A percentile compares a stretch with the other conserved stretches of the same genome.
Conservation (phyloP, 2,329 filamentous ascomycete species). For the Paecilomyces niveus region DNA sequence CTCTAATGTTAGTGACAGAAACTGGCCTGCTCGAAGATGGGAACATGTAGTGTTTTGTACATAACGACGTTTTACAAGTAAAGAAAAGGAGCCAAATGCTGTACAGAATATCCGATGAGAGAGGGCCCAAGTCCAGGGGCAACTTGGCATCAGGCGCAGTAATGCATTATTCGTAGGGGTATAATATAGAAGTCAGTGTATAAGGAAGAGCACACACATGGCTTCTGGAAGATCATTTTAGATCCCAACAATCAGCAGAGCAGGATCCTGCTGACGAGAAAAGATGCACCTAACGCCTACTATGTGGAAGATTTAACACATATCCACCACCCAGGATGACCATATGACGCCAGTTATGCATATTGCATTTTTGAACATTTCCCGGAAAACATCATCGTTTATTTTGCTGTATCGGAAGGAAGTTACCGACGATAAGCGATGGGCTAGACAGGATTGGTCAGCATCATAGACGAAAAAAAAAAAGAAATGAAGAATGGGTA, state of each 20-base stretch:
- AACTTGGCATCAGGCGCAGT: background rate
- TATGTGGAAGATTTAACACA: constrained; percentile 4
- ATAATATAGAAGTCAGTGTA: background rate
- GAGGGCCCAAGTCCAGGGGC: background rate
- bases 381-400: constrained; percentile 25
- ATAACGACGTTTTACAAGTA: background rate
- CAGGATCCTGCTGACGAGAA: background rate
- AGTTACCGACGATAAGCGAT: constrained; percentile 92
- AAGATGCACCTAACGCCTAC: background rate
- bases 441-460: constrained; percentile 54
- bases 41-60: background rate
- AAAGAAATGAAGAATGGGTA: constrained; percentile 1
- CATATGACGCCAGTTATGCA: background rate
- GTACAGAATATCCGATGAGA: background rate
- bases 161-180: background rate
- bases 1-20: background rate
- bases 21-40: background rate
- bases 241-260: background rate
- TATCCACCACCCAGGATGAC: constrained; percentile 8
- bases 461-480: constrained; percentile 12
- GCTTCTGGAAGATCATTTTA: background rate
- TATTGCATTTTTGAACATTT: constrained; percentile 1
- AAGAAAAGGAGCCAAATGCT: background rate
- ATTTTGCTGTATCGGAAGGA: constrained; percentile 72
- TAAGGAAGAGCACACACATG: background rate